A percentile compares a stretch with the other conserved stretches of the same genome.
Conservation (phyloP, 371 early-diverging fungal genomes). For the Dentiscutata heterogama region DNA sequence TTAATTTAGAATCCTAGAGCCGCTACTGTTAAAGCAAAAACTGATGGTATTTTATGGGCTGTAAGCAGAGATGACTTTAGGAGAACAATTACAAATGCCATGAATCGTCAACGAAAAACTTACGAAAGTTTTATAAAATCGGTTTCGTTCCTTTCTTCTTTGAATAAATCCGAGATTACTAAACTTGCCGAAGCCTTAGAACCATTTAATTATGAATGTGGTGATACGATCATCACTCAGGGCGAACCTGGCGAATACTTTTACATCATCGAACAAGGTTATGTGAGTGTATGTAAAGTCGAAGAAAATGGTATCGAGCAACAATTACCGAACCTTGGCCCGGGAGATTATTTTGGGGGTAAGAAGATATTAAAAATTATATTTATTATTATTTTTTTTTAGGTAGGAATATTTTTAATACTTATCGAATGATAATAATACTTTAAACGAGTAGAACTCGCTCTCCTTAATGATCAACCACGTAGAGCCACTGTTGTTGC, state of each 20-base stretch:
- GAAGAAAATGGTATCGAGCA: slow-evolving; percentile 73
- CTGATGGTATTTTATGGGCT: slow-evolving; percentile 82
- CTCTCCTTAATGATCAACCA: slow-evolving; percentile 86
- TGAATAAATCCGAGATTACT: slow-evolving; percentile 77
- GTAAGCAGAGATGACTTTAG: slow-evolving; percentile 87
- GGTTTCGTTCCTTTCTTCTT: slow-evolving; percentile 71
- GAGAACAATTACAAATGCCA: slow-evolving; percentile 80
- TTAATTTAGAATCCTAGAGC: slow-evolving; percentile 83
- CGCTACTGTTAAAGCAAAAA: slow-evolving; percentile 80
- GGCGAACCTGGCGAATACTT: slow-evolving; percentile 75
- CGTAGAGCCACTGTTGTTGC: slow-evolving; percentile 89
- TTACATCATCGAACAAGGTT: slow-evolving; percentile 93
- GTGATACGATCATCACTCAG: slow-evolving; percentile 75
- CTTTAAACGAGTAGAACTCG: slow-evolving; percentile 69
- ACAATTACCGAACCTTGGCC: slow-evolving; percentile 68
- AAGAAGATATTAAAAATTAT: slow-evolving; percentile 33
- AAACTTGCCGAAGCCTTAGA: slow-evolving; percentile 90
- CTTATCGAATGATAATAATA: background rate
- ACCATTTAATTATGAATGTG: slow-evolving; percentile 70
- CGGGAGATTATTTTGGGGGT: slow-evolving; percentile 95
- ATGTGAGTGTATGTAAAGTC: slow-evolving; percentile 80
- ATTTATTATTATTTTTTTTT: background rate
- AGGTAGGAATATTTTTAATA: background rate
- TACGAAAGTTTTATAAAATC: slow-evolving; percentile 82
- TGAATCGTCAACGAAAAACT: slow-evolving; percentile 77